Percentiles rank a stretch among this genome's conserved stretches.
Evolutionary conservation across 805 yeast species (phyloP).

Genomic region (Pichia scutulata): DNA sequence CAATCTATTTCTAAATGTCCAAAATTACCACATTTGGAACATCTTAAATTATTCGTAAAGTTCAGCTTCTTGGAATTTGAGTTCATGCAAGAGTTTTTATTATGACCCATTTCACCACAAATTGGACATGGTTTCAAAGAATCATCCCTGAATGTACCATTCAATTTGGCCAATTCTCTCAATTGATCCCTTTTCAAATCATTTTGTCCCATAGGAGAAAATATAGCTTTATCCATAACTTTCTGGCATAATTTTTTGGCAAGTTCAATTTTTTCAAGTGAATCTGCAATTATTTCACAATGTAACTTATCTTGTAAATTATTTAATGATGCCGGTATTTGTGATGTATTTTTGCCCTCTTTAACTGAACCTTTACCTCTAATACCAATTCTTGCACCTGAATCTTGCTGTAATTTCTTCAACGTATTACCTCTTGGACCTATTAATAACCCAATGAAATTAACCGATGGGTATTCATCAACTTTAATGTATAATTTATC

Average conservation of each 20-base stretch:
- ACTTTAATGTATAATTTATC: conserved; percentile 85
- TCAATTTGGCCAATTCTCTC: conserved; percentile 84
- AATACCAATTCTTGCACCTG: conserved; percentile 86
- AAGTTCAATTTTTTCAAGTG: conserved; percentile 63
- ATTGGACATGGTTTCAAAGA: conserved; percentile 52
- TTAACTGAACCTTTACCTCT: conserved; percentile 95
- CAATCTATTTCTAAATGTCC: conserved; percentile 93
- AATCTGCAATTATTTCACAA: conserved; percentile 78
- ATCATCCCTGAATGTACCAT: conserved; percentile 83
- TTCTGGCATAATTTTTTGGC: conserved; percentile 71
- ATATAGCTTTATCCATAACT: conserved; percentile 74
- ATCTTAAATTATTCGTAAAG: conserved; percentile 51
- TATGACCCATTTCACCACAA: conserved; percentile 64
- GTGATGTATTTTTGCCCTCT: conserved; percentile 64
- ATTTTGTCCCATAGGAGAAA: conserved; percentile 89
- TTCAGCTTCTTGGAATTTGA: conserved; percentile 22
- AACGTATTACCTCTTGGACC: conserved; percentile 96
- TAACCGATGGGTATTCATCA: conserved; percentile 81
- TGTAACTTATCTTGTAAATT: conserved; percentile 79
- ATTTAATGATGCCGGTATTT: conserved; percentile 40
- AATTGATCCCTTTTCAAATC: conserved; percentile 86
- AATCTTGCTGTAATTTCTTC: conserved; percentile 67
- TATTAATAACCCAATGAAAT: conserved; percentile 80
- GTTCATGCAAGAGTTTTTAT: conserved; percentile 56
- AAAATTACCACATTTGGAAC: conserved; percentile 68